Base-by-base conservation (phyloP, 768 basidiomycete genomes). In the Suillus decipiens region DNA sequence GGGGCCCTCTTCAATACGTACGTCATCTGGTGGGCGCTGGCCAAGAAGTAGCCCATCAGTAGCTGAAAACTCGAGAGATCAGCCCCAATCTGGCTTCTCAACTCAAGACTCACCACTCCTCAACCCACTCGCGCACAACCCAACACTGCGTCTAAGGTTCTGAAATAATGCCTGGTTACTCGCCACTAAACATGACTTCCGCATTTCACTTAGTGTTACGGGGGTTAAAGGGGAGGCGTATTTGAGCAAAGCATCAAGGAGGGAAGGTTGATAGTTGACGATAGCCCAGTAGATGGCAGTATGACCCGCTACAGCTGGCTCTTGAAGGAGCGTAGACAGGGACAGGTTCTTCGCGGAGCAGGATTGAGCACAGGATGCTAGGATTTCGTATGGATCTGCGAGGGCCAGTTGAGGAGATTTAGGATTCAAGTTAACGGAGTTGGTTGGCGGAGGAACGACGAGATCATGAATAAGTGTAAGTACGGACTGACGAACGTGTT, bases 361-460 rank as follows among this genome's bases (percentile, higher is more conserved):
- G 0, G 84, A 86, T 28, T 86, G 84, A 0, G 81, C 80, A 65
- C 88, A 87, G 69, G 84, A 86, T 37, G 81, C 79, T 10, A 92
- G 80, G 22, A 90, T 81, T 31, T 67, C 71, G 3, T 75, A 64
- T 37, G 55, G 36, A 56, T 56, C 55, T 19, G 37, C 5, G 5
- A 28, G 37, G 8, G 24, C 2, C 24, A 15, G 5, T 39, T 17
- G 37, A 10, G 15, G 22, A 56, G 36, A 24, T 24, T 28, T 24
- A 5, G 10, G 5, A 39, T 5, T 39, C 37, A 1, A 24, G 24
- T 11, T 39, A 5, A 11, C 17, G 11, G 77, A 69, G 10, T 62
- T 59, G 17, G 41, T 60, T 31, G 48, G 63, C 1, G 64, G 61
- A 5, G 64, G 61, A 15, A 61, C 24, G 11, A 86, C 81, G 34